phyloP scores from a whole-genome alignment of 1,139 yeast genomes.

The Suhomyces coccinellae region DNA sequence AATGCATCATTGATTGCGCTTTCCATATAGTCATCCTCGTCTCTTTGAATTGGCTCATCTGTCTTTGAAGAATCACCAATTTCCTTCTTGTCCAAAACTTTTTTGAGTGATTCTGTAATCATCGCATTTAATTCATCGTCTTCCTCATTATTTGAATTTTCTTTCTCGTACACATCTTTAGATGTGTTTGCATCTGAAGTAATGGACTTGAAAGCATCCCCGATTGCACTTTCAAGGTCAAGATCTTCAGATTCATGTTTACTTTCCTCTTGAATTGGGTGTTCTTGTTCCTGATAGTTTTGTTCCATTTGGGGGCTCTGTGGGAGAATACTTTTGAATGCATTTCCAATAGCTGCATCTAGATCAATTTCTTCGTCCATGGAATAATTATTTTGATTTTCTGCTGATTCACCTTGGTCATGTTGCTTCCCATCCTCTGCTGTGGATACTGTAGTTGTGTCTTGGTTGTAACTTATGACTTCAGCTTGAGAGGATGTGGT shows the following conservation, averaged over 20 bases:
- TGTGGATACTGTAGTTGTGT: not conserved
- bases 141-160: constrained; percentile 1
- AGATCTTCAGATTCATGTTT: constrained; percentile 16
- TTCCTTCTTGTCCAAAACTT: constrained; percentile 11
- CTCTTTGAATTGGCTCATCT: constrained; percentile 2
- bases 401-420: not conserved
- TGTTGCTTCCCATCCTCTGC: no score
- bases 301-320: not conserved
- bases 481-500: not conserved
- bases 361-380: constrained; percentile 21
- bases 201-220: constrained; percentile 21
- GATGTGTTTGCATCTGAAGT: not conserved
- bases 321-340: constrained; percentile 20
- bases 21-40: constrained; percentile 24
- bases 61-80: not conserved
- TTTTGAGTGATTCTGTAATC: constrained; percentile 21
- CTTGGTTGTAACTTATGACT: no score
- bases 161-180: not conserved
- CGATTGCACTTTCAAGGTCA: constrained; percentile 29
- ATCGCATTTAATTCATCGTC: constrained; percentile 20
- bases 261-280: not conserved
- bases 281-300: not conserved
- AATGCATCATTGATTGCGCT: constrained; percentile 39
- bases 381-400: not conserved
- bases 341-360: constrained; percentile 33